Evolutionary conservation across 768 basidiomycete species (phyloP).

Genomic region (Phaeotremella skinneri): DNA sequence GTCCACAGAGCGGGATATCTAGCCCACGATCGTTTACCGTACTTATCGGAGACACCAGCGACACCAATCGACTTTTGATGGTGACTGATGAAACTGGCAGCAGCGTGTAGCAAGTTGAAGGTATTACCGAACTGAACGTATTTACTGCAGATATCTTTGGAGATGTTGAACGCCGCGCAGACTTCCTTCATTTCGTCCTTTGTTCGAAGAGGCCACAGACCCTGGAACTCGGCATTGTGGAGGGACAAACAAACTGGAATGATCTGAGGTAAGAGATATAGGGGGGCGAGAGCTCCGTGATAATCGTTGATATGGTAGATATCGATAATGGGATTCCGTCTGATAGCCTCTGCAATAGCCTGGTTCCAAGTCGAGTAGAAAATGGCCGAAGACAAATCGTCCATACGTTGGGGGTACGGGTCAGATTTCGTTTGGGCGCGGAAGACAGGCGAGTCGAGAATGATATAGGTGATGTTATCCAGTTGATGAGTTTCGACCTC

Average conservation of each 20-base stretch:
- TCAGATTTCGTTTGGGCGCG: constrained; percentile 93
- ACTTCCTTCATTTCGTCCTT: constrained; percentile 99
- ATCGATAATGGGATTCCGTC: constrained; percentile 79
- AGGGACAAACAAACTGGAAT: constrained; percentile 85
- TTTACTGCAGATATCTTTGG: constrained; percentile 91
- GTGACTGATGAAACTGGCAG: constrained; percentile 82
- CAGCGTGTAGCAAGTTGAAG: constrained; percentile 91
- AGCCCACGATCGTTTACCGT: constrained; percentile 95
- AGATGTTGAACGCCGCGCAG: constrained; percentile 95
- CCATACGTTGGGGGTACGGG: constrained; percentile 95
- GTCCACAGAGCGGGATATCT: constrained; percentile 96
- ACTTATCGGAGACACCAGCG: constrained; percentile 93
- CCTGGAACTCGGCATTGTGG: constrained; percentile 97
- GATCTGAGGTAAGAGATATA: constrained; percentile 88
- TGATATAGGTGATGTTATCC: constrained; percentile 93
- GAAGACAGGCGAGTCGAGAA: constrained; percentile 93
- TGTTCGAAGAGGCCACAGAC: constrained; percentile 88
- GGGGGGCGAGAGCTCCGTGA: constrained; percentile 84
- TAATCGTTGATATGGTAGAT: constrained; percentile 94
- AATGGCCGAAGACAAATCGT: constrained; percentile 90
- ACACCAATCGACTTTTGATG: constrained; percentile 93
- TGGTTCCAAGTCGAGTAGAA: constrained; percentile 99
- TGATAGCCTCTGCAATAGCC: constrained; percentile 86
- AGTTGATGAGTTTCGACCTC: constrained; percentile 89
- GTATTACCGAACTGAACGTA: constrained; percentile 98